phyloP scores from a whole-genome alignment of 2,329 filamentous ascomycete species.

The Boeremia exigua region DNA sequence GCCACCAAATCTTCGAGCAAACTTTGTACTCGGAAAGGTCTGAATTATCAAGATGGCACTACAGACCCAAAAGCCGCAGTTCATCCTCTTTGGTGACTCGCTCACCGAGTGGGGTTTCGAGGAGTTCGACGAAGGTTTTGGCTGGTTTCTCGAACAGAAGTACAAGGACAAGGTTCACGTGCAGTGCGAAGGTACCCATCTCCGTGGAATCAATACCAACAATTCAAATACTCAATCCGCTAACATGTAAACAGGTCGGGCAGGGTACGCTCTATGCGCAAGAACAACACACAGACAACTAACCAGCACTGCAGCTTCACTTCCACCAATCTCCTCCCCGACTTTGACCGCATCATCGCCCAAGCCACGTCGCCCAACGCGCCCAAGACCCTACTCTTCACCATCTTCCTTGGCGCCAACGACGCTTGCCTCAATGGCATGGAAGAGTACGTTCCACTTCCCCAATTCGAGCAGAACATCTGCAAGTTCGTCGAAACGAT shows the following conservation, averaged over 20 bases:
- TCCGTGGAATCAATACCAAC: not conserved
- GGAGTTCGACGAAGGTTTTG: conserved; percentile 36
- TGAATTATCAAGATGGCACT: not conserved
- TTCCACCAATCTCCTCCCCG: conserved; percentile 27
- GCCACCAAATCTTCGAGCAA: not conserved
- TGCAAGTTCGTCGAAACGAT: conserved; percentile 45
- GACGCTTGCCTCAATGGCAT: conserved; percentile 43
- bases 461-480: conserved; percentile 44
- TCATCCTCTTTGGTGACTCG: conserved; percentile 46
- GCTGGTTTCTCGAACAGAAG: conserved; percentile 32
- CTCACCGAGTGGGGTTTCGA: conserved; percentile 44
- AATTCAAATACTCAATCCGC: not conserved
- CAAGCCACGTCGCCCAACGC: conserved; percentile 25
- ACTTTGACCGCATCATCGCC: conserved; percentile 35
- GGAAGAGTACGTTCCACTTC: conserved; percentile 40
- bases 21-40: not conserved
- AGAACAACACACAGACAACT: not conserved
- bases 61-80: conserved; percentile 18
- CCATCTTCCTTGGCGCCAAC: conserved; percentile 51
- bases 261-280: conserved; percentile 22
- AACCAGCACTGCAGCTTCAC: conserved; percentile 32
- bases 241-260: conserved; percentile 22
- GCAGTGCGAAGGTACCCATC: conserved; percentile 39
- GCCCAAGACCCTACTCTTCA: conserved; percentile 45
- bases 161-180: conserved; percentile 38